Evolutionary conservation across 495 filamentous ascomycete genomes (phyloP).

Genomic region (Neurospora tetraspora): DNA sequence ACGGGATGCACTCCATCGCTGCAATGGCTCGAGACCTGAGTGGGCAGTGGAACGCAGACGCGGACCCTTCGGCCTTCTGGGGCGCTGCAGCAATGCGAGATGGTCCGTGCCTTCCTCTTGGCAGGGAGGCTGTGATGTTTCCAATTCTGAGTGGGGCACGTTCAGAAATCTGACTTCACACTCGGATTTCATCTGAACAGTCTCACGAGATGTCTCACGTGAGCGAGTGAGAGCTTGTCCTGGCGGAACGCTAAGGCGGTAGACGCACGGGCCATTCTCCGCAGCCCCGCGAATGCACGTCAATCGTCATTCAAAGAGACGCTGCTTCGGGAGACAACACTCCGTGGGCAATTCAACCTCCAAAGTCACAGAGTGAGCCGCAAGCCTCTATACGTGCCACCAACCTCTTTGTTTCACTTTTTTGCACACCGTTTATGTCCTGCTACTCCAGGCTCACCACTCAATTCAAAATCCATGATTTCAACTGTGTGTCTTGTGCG

Average conservation of each 20-base stretch:
- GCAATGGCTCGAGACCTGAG: neutral
- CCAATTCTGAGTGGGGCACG: neutral
- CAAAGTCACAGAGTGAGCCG: neutral
- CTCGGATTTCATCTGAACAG: neutral
- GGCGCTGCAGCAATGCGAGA: neutral
- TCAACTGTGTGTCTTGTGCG: neutral
- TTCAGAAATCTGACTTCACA: neutral
- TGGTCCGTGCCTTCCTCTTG: slow-evolving; percentile 22
- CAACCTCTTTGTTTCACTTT: neutral
- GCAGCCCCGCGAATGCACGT: neutral
- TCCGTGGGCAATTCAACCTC: neutral
- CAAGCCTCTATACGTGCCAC: neutral
- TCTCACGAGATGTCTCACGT: neutral
- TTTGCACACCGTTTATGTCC: neutral
- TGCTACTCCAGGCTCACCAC: neutral
- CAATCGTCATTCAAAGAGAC: neutral
- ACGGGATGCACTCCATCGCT: neutral
- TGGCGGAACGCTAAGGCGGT: neutral
- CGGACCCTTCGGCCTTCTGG: slow-evolving; percentile 20
- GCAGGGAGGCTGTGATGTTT: slow-evolving; percentile 17
- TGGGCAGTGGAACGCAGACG: slow-evolving; percentile 12
- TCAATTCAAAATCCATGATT: neutral
- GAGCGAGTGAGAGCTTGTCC: neutral
- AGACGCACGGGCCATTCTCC: neutral
- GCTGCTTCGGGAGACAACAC: neutral